Conservation (phyloP, 306 rosid genomes). For the Gastrolobium villosum region DNA sequence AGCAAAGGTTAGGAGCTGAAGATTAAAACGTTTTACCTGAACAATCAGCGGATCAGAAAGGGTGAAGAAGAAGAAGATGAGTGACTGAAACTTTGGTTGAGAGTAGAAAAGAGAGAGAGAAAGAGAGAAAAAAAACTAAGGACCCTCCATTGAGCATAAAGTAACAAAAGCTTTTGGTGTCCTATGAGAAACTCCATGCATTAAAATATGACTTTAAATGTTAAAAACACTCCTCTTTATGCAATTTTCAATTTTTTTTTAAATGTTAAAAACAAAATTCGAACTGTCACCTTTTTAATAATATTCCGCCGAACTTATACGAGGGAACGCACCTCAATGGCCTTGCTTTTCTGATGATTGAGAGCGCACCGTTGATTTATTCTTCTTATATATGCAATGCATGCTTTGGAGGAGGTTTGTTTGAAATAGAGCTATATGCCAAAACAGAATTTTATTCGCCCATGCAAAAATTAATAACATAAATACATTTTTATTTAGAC, state of each 20-base stretch:
- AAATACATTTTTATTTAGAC: no score
- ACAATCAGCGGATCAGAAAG: conserved; percentile 53
- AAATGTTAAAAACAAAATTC: not conserved
- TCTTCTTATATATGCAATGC: not conserved
- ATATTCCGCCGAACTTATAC: conserved; percentile 52
- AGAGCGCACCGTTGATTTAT: conserved; percentile 9
- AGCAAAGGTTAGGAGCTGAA: conserved; percentile 39
- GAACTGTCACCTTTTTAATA: conserved; percentile 20
- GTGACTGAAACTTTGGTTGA: conserved; percentile 41
- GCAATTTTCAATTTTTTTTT: conserved; percentile 1
- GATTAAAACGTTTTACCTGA: conserved; percentile 59
- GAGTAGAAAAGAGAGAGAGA: conserved; percentile 31
- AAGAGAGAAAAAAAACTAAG: conserved; percentile 52
- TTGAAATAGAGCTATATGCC: conserved; percentile 5
- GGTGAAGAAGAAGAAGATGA: conserved; percentile 41
- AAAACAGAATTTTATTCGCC: not conserved
- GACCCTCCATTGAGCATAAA: conserved; percentile 80
- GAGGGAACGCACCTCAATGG: conserved; percentile 16
- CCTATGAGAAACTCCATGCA: conserved; percentile 69
- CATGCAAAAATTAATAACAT: no score
- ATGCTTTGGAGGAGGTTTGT: not conserved
- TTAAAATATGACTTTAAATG: conserved; percentile 64
- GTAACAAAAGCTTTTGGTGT: conserved; percentile 67
- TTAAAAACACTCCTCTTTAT: conserved; percentile 39
- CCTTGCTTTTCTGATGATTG: conserved; percentile 4